A percentile compares a stretch with the other conserved stretches of the same genome.
These are phyloP conservation scores for Groenewaldozyma sp. DNA, from an alignment of 1,139 yeast genomes.

Conservation along the genomic window DNA sequence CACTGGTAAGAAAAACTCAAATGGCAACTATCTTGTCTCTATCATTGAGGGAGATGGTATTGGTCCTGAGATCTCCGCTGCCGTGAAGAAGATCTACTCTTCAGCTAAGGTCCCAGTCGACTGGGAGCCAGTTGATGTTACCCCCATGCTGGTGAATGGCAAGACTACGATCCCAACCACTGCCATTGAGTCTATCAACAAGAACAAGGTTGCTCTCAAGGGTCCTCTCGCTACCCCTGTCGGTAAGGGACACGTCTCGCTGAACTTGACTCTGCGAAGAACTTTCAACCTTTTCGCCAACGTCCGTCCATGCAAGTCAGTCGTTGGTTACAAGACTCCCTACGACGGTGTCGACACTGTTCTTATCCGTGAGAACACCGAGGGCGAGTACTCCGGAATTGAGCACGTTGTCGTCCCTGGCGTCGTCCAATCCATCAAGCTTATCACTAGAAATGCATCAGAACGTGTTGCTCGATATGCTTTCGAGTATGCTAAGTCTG, in stretches of 20 bases:
- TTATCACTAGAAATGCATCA: conserved; percentile 92
- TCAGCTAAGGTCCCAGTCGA: conserved; percentile 94
- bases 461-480: conserved; percentile 96
- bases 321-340: conserved; percentile 90
- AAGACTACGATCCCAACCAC: conserved; percentile 89
- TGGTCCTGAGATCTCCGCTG: conserved; percentile 89
- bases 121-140: conserved; percentile 96
- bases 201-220: conserved; percentile 88
- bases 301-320: conserved; percentile 93
- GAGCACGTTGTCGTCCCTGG: conserved; percentile 98
- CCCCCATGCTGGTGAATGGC: conserved; percentile 87
- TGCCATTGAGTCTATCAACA: conserved; percentile 88
- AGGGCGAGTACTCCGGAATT: conserved; percentile 98
- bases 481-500: conserved; percentile 87
- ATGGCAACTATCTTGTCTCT: conserved; percentile 72
- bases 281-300: conserved; percentile 94
- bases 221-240: conserved; percentile 98
- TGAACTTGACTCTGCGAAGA: conserved; percentile 95
- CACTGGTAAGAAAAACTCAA: conserved; percentile 47
- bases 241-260: conserved; percentile 96
- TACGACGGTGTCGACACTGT: conserved; percentile 93
- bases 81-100: conserved; percentile 81
- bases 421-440: conserved; percentile 94
- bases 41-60: conserved; percentile 98
- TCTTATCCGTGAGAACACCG: conserved; percentile 96